Conservation (phyloP, 352 stramenopile genomes). For the Phytopythium aichiense region DNA sequence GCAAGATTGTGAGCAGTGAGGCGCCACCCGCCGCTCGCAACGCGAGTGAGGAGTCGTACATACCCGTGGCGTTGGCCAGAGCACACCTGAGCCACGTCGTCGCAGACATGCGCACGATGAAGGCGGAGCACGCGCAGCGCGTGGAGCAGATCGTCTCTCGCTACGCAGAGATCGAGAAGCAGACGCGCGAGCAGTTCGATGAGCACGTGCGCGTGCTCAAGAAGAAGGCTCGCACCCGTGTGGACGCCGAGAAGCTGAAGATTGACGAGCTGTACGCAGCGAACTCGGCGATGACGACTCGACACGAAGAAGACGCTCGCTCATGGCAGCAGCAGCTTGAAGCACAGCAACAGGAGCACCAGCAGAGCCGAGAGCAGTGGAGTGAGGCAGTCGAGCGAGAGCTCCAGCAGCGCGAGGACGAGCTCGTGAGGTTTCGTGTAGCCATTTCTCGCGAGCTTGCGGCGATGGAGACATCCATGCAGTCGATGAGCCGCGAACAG, state of each 20-base stretch:
- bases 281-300: constrained; percentile 1
- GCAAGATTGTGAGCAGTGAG: constrained; percentile 22
- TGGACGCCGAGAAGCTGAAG: constrained; percentile 27
- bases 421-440: constrained; percentile 19
- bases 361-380: constrained; percentile 21
- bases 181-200: constrained; percentile 60
- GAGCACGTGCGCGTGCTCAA: constrained; percentile 43
- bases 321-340: constrained; percentile 16
- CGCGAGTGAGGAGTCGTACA: constrained; percentile 57
- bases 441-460: constrained; percentile 20
- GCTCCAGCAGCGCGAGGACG: constrained; percentile 48
- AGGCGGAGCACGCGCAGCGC: constrained; percentile 52
- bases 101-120: constrained; percentile 73
- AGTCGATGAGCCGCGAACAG: not conserved
- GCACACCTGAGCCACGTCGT: constrained; percentile 64
- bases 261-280: constrained; percentile 9
- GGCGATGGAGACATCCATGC: not conserved
- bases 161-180: constrained; percentile 51
- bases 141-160: constrained; percentile 46
- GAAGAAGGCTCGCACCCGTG: constrained; percentile 19
- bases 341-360: constrained; percentile 14
- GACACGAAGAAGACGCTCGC: constrained; percentile 4
- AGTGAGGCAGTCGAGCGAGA: constrained; percentile 31
- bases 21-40: constrained; percentile 8
- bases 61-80: constrained; percentile 61